Evolutionary conservation across 352 stramenopile species (phyloP).

Genomic region (Phytopythium oedochilum): DNA sequence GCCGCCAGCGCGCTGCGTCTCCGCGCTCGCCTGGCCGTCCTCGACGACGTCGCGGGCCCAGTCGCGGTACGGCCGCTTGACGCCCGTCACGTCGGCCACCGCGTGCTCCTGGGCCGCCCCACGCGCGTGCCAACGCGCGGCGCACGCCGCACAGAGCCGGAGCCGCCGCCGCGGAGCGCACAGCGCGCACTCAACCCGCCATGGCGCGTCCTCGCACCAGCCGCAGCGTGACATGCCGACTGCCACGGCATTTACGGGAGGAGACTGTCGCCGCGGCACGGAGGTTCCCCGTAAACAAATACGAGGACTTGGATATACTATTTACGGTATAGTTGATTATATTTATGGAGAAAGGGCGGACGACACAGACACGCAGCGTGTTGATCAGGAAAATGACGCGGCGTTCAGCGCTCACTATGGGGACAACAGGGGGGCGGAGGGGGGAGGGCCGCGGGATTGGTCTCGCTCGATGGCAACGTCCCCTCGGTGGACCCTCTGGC

Average conservation of each 20-base stretch:
- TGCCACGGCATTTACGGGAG: no score
- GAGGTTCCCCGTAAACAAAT: no score
- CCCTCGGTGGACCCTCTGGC: no score
- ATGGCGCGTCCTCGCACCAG: constrained; percentile 27
- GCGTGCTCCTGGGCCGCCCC: constrained; percentile 26
- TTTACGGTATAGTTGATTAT: no score
- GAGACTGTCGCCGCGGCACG: no score
- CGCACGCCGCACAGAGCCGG: constrained; percentile 24
- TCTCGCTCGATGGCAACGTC: background rate
- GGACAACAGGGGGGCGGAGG: no score
- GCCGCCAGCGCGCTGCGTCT: no score
- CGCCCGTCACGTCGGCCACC: constrained; percentile 16
- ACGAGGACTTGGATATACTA: no score
- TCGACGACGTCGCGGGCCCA: background rate
- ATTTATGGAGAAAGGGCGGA: no score
- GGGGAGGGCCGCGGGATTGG: background rate
- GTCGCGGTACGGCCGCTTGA: background rate
- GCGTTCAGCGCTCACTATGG: no score
- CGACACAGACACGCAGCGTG: no score
- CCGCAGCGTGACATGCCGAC: constrained; percentile 11
- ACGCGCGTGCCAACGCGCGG: constrained; percentile 30
- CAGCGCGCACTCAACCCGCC: constrained; percentile 24
- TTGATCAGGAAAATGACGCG: no score
- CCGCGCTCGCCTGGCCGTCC: background rate
- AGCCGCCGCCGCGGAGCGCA: constrained; percentile 33